Evolutionary conservation across 495 filamentous ascomycete species (phyloP).

Genomic region (Mycothermus thermophilus): DNA sequence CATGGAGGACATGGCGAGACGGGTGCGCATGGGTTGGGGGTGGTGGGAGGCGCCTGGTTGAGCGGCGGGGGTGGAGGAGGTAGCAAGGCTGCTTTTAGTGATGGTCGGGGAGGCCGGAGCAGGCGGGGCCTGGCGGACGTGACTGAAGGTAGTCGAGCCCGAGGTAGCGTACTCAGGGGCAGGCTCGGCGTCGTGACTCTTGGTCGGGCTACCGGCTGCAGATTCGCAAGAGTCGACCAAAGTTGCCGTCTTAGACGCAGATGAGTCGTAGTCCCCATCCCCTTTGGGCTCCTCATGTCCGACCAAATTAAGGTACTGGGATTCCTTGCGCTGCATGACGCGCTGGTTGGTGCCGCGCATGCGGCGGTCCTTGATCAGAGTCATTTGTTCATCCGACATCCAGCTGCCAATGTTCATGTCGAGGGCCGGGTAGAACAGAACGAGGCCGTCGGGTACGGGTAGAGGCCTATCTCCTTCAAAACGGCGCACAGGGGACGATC

Average conservation of each 20-base stretch:
- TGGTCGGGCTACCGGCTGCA: background rate
- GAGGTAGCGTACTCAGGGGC: conserved; percentile 33
- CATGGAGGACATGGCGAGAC: conserved; percentile 85
- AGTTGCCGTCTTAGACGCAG: conserved; percentile 13
- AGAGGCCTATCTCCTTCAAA: conserved; percentile 47
- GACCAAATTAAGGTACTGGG: conserved; percentile 39
- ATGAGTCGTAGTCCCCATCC: conserved; percentile 38
- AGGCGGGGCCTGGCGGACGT: conserved; percentile 14
- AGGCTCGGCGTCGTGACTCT: conserved; percentile 12
- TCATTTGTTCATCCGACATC: conserved; percentile 98
- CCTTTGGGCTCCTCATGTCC: conserved; percentile 55
- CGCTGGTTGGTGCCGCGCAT: conserved; percentile 61
- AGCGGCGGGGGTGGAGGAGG: conserved; percentile 10
- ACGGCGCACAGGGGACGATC: conserved; percentile 38
- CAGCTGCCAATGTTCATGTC: conserved; percentile 98
- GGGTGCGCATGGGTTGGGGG: conserved; percentile 62
- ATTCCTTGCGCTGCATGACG: conserved; percentile 65
- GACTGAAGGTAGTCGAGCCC: conserved; percentile 23
- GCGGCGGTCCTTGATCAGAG: conserved; percentile 72
- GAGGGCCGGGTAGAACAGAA: conserved; percentile 78
- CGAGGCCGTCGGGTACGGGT: conserved; percentile 64
- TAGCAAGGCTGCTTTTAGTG: background rate
- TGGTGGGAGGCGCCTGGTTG: conserved; percentile 26
- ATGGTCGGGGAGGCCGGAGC: background rate
- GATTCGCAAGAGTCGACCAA: background rate